phyloP scores from a whole-genome alignment of 495 filamentous ascomycete genomes.

The Lasiosphaeria hispida region DNA sequence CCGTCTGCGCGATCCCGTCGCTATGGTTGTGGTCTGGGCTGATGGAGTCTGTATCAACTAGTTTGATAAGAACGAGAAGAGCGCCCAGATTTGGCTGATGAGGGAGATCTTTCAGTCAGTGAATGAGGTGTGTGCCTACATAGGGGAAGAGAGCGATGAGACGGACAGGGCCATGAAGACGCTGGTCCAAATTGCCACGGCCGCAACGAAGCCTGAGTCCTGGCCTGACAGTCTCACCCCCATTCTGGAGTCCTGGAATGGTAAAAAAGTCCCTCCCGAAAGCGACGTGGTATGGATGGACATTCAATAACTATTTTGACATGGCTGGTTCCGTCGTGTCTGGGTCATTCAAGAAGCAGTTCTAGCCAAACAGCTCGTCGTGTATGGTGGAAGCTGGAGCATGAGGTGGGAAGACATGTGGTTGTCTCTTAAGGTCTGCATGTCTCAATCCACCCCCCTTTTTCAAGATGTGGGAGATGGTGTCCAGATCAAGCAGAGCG shows the following conservation, averaged over 20 bases:
- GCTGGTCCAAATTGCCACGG: background rate
- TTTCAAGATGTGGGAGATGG: too few species aligned
- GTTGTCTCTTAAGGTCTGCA: background rate
- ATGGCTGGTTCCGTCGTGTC: background rate
- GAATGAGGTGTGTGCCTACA: constrained; percentile 11
- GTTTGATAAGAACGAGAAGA: constrained; percentile 17
- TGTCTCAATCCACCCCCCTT: background rate
- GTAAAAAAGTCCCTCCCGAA: background rate
- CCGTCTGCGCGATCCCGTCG: background rate
- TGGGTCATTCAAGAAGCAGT: background rate
- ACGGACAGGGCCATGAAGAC: background rate
- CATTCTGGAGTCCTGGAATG: background rate
- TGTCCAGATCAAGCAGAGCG: too few species aligned
- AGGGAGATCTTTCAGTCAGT: constrained; percentile 12
- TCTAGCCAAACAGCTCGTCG: background rate
- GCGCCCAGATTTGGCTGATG: constrained; percentile 23
- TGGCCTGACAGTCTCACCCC: background rate
- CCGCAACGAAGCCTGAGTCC: background rate
- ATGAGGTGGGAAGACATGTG: background rate
- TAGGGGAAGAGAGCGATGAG: constrained; percentile 6
- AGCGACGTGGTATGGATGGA: background rate
- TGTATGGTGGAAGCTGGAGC: background rate
- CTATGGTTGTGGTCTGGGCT: too few species aligned
- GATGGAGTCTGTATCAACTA: constrained; percentile 29
- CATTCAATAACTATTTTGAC: background rate